Conservation (phyloP, 805 yeast genomes). For the Candida succiphila region DNA sequence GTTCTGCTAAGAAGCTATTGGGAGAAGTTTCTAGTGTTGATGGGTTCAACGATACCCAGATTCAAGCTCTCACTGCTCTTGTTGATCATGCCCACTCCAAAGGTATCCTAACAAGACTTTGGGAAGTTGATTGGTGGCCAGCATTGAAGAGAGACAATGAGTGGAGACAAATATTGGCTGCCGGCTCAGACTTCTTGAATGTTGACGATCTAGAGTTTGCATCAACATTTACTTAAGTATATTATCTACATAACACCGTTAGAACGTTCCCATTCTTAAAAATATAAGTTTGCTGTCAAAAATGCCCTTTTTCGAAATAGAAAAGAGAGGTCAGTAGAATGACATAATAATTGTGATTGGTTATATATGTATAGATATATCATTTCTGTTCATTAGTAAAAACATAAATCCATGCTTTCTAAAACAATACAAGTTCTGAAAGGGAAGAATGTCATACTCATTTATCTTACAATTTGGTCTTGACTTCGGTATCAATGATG, state of each 20-base stretch:
- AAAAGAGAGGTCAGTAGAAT: no score
- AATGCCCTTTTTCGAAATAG: no score
- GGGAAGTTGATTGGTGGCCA: constrained; percentile 74
- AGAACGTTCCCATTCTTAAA: no score
- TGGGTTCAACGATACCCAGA: constrained; percentile 27
- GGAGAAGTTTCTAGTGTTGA: constrained; percentile 7
- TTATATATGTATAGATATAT: no score
- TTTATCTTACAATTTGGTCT: constrained; percentile 24
- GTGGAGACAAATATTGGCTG: constrained; percentile 36
- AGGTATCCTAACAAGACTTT: constrained; percentile 48
- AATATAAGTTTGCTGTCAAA: no score
- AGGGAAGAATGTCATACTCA: no score
- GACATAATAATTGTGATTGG: no score
- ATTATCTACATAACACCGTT: no score
- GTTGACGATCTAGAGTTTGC: constrained; percentile 43
- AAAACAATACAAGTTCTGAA: no score
- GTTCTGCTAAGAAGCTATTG: constrained; percentile 15
- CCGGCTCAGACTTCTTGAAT: constrained; percentile 50
- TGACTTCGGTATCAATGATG: constrained; percentile 57
- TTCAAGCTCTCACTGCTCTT: constrained; percentile 12
- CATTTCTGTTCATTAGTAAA: no score
- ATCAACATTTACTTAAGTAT: not conserved
- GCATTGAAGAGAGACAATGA: constrained; percentile 28
- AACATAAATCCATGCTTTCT: no score
- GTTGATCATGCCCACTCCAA: constrained; percentile 36